phyloP scores from a whole-genome alignment of 164 flowering plant genomes.

The Berberis vulgaris region DNA sequence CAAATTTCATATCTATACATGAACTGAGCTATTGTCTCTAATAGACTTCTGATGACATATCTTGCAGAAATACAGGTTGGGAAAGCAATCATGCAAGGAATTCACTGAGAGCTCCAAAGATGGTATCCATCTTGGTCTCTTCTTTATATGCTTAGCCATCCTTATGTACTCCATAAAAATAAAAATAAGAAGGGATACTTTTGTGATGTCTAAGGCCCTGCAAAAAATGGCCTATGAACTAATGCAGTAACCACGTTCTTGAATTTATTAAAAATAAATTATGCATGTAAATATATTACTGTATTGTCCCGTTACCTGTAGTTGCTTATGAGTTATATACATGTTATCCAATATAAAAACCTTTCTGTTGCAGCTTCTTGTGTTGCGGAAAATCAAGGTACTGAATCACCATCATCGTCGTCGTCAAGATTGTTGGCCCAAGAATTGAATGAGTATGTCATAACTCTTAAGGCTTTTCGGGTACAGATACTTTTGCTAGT shows the following conservation, averaged over 20 bases:
- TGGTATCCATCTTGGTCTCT: constrained; percentile 35
- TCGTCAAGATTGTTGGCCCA: constrained; percentile 51
- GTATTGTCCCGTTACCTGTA: too few relatives aligned
- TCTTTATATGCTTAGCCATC: constrained; percentile 1
- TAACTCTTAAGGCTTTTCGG: background rate
- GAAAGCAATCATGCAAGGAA: constrained; percentile 86
- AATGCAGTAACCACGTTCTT: too few relatives aligned
- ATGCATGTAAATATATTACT: too few relatives aligned
- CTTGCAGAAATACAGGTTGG: constrained; percentile 86
- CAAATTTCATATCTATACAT: background rate
- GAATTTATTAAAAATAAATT: too few relatives aligned
- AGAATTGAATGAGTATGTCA: constrained; percentile 73
- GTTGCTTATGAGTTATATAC: too few relatives aligned
- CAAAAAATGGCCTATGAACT: too few relatives aligned
- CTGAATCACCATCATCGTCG: constrained; percentile 53
- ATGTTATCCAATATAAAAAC: background rate
- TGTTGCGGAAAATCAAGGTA: constrained; percentile 61
- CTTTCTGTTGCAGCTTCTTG: constrained; percentile 55
- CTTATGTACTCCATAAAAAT: background rate
- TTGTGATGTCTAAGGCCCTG: too few relatives aligned
- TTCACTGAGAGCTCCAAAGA: constrained; percentile 72
- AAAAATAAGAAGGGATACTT: too few relatives aligned
- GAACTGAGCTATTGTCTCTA: background rate
- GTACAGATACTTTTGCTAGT: background rate
- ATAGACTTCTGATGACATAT: background rate